Conservation (phyloP, 371 early-diverging fungal genomes). For the Rhizopus stolonifer region DNA sequence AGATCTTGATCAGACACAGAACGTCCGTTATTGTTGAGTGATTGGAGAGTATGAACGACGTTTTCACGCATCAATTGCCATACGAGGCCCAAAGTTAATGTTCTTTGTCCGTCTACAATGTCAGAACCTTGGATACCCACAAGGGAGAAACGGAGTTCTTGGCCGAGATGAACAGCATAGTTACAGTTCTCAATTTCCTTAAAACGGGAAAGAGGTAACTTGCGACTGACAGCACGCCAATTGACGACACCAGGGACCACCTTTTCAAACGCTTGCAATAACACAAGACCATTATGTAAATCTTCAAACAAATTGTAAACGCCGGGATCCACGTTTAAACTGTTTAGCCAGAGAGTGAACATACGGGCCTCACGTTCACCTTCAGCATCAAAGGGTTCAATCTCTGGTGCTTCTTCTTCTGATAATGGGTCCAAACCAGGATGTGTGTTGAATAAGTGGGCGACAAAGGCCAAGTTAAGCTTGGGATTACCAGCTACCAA, state of each 20-base stretch:
- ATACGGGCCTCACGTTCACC: constrained; percentile 97
- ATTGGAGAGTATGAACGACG: constrained; percentile 87
- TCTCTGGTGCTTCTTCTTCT: constrained; percentile 84
- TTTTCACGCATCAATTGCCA: constrained; percentile 99
- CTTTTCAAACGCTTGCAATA: constrained; percentile 93
- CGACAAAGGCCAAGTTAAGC: constrained; percentile 95
- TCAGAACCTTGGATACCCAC: constrained; percentile 96
- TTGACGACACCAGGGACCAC: constrained; percentile 87
- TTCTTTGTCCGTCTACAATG: constrained; percentile 87
- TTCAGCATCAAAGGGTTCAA: constrained; percentile 87
- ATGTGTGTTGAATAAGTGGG: constrained; percentile 92
- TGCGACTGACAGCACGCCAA: constrained; percentile 84
- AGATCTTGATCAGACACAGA: constrained; percentile 90
- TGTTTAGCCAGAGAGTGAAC: constrained; percentile 94
- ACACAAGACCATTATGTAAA: constrained; percentile 75
- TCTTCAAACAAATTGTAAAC: constrained; percentile 91
- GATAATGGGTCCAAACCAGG: constrained; percentile 90
- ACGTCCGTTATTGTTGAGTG: constrained; percentile 75
- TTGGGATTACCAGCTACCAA: constrained; percentile 93
- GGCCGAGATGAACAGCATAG: constrained; percentile 85
- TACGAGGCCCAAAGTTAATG: constrained; percentile 82
- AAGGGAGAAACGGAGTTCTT: constrained; percentile 81
- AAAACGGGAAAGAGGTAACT: constrained; percentile 78
- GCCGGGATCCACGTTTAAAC: constrained; percentile 92
- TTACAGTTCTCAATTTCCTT: constrained; percentile 97